These are phyloP conservation scores for Diaporthe aspalathi DNA, from an alignment of 2,329 filamentous ascomycete species.

Conservation along the genomic window DNA sequence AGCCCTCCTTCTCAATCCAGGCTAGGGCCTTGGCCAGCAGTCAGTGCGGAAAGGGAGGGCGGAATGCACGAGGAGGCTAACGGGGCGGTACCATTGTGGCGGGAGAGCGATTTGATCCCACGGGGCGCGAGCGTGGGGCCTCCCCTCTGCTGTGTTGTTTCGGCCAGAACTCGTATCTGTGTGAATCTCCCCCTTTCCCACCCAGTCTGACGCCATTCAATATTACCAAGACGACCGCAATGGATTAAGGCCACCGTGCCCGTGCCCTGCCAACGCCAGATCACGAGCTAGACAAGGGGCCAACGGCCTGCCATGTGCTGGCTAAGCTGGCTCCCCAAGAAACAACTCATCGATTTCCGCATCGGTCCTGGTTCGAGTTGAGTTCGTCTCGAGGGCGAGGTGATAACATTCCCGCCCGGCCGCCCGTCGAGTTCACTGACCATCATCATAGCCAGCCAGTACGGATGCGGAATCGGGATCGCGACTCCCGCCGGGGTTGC, in stretches of 20 bases:
- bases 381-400: neutral
- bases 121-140: neutral
- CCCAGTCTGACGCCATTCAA: neutral
- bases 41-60: slow-evolving; percentile 31
- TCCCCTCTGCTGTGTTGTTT: slow-evolving; percentile 11
- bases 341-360: slow-evolving; percentile 28
- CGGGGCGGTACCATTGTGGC: slow-evolving; percentile 31
- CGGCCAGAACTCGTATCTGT: slow-evolving; percentile 13
- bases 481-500: neutral
- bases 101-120: slow-evolving; percentile 21
- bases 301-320: slow-evolving; percentile 21
- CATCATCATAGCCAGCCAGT: slow-evolving; percentile 1
- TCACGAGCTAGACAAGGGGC: slow-evolving; percentile 28
- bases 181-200: neutral
- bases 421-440: neutral
- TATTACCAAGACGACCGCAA: neutral
- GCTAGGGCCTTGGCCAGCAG: slow-evolving; percentile 5
- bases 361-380: slow-evolving; percentile 2
- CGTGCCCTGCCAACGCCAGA: neutral
- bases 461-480: neutral
- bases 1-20: slow-evolving; percentile 15
- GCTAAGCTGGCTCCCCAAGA: slow-evolving; percentile 3
- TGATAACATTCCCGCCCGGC: neutral
- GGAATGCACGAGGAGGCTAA: slow-evolving; percentile 25
- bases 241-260: neutral